A percentile compares a stretch with the other conserved stretches of the same genome.
phyloP scores from a whole-genome alignment of 2,329 filamentous ascomycete species.

The Ceratocystis smalleyi region DNA sequence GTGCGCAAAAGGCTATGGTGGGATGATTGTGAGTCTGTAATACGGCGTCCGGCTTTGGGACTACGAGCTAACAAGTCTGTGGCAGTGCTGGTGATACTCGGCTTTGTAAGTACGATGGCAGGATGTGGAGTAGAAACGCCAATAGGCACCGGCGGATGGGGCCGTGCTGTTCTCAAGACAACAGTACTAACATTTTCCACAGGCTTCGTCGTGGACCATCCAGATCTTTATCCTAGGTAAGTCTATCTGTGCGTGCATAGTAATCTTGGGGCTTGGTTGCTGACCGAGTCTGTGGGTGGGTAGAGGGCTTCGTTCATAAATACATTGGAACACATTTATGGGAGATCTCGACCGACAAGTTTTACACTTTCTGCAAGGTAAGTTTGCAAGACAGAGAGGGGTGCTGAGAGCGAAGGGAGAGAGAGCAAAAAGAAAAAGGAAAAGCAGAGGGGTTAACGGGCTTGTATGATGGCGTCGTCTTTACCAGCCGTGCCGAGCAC shows the following conservation, averaged over 20 bases:
- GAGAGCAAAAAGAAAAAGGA: too few species aligned
- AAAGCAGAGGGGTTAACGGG: not conserved
- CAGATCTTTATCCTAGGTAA: not conserved
- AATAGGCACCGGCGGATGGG: not conserved
- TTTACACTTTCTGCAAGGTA: not conserved
- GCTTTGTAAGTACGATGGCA: not conserved
- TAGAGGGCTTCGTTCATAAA: not conserved
- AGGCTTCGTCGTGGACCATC: not conserved
- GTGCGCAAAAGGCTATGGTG: not conserved
- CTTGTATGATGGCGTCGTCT: too few species aligned
- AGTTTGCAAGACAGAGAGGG: not conserved
- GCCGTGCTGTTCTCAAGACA: not conserved
- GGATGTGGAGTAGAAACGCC: too few species aligned
- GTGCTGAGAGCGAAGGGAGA: too few species aligned
- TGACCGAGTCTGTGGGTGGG: not conserved
- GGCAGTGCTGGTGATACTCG: not conserved
- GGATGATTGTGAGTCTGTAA: not conserved
- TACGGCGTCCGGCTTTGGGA: not conserved
- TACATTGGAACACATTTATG: not conserved
- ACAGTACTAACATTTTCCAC: not conserved
- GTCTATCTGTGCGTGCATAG: not conserved
- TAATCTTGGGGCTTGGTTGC: not conserved
- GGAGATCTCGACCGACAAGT: not conserved
- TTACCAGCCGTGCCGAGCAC: not conserved
- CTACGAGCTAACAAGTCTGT: not conserved